These are phyloP conservation scores for Malbranchea zuffiana DNA, from an alignment of 2,329 filamentous ascomycete species.

Conservation along the genomic window DNA sequence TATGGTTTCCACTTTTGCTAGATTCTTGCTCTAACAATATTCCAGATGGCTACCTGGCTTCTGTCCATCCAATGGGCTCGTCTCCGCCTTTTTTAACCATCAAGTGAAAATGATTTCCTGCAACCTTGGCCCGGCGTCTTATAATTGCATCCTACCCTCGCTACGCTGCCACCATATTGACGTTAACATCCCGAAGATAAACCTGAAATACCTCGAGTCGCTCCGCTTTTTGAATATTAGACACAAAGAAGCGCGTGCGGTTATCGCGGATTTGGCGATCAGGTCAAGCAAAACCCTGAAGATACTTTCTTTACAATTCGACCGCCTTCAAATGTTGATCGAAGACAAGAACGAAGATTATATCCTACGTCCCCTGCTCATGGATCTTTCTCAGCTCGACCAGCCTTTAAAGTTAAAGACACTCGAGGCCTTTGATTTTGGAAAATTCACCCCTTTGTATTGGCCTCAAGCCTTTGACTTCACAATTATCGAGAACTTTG, in stretches of 20 bases:
- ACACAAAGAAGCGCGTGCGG: neutral
- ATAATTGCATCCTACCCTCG: neutral
- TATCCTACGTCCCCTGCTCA: neutral
- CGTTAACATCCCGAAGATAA: neutral
- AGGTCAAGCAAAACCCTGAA: neutral
- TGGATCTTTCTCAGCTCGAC: neutral
- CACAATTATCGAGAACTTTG: neutral
- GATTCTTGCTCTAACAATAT: neutral
- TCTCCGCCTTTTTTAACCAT: neutral
- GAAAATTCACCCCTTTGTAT: neutral
- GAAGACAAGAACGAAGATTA: too few species aligned
- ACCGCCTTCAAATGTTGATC: too few species aligned
- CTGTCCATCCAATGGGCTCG: neutral
- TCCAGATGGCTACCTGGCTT: conserved; percentile 1
- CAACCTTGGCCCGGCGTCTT: neutral
- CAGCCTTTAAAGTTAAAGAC: neutral
- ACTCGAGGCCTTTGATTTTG: conserved; percentile 1
- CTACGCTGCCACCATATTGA: neutral
- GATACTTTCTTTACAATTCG: neutral
- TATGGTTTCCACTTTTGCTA: neutral
- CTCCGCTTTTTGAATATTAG: conserved; percentile 2
- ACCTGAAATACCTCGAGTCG: neutral
- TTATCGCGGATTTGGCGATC: neutral
- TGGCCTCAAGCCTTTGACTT: neutral
- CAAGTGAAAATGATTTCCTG: neutral